Base-by-base conservation (phyloP, 805 yeast species). In the Dipodascus albidus region DNA sequence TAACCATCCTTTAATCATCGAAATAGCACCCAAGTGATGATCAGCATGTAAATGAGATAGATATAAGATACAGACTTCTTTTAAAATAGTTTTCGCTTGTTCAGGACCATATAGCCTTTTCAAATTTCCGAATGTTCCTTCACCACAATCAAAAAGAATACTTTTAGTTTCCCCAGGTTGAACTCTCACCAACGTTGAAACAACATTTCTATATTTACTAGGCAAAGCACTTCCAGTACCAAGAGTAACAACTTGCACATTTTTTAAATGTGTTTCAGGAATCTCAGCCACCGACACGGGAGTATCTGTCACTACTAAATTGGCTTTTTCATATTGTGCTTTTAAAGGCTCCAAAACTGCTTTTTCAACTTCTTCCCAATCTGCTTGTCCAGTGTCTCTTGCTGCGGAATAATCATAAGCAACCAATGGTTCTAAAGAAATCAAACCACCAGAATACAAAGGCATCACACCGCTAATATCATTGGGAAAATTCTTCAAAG, bases 201-300 rank as follows among this genome's bases (percentile, higher is more conserved):
- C 77, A 1, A 93, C 99, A 63, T 93, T 93, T 59, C 98, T 75
- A 60, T 81, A 79, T 55, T 80, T 79, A 0, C 96, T 81, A 0
- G 99, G 99, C 31, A 87, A 66, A 0, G 98, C 93, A 33, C 95
- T 83, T 0, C 98, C 98, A 0, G 99, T 93, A 2, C 99, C 99
- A 4, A 91, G 67, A 0, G 96, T 84, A 8, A 86, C 71, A 0
- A 83, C 69, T 61, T 87, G 88, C 1, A 67, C 63, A 50, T 67
- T 68, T 0, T 21, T n/a, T 27, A 50, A 22, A 22, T 47, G 31
- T 15, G 9, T 15, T 21, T 21, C 31, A 4, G 49, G 24, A 15
- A 23, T n/a, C 14, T 22, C 31, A 9, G 49, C 19, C 6, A 17
- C 31, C 4, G 23, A n/a, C 8, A 6, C 31, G 3, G 9, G 31